Base-by-base conservation (phyloP, 495 filamentous ascomycete genomes). In the Aspergillus carlsbadensis region DNA sequence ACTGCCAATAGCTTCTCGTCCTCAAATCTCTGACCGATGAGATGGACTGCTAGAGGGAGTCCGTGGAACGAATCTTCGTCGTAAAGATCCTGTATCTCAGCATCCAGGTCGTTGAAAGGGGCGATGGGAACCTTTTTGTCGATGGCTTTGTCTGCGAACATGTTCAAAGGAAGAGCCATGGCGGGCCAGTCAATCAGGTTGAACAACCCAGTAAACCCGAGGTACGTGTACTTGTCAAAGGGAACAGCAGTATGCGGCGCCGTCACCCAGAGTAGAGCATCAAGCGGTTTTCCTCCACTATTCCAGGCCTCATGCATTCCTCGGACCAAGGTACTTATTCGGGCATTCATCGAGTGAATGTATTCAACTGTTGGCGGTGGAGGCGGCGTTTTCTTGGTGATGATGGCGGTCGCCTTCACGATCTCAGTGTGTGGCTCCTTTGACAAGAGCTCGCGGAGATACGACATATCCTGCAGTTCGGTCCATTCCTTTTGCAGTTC, bases 391-490 rank as follows among this genome's bases (percentile, higher is more conserved):
- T 39, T 5, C 36, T 39, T 39, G 10, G 36, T 39, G 36, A 39
- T 39, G 36, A 39, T 39, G 4, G 36, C 36, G 36, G 36, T 39
- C 10, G 43, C 18, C 22, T 21, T 47, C 54, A 79, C 70, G 31
- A 77, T 74, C 56, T 53, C 55, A 39, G 76, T 74, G 0, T 61
- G 64, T 10, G 78, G 79, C 35, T 81, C 78, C n/a, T 75, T 67
- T 44, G 81, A 72, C 56, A 82, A 70, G 15, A 62, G 67, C 61
- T 81, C 81, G 11, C 74, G 69, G 18, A 83, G 67, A 8, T 65
- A 62, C 35, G 76, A 70, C 48, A 69, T 69, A 46, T 72, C 63
- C 35, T 63, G 64, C 54, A 77, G 73, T 5, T 70, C 26, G 7
- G 50, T 35, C 54, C 59, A 61, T 39, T 39, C 36, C 36, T 39